Evolutionary conservation across 306 rosid species (phyloP).

Genomic region (Geum urbanum): DNA sequence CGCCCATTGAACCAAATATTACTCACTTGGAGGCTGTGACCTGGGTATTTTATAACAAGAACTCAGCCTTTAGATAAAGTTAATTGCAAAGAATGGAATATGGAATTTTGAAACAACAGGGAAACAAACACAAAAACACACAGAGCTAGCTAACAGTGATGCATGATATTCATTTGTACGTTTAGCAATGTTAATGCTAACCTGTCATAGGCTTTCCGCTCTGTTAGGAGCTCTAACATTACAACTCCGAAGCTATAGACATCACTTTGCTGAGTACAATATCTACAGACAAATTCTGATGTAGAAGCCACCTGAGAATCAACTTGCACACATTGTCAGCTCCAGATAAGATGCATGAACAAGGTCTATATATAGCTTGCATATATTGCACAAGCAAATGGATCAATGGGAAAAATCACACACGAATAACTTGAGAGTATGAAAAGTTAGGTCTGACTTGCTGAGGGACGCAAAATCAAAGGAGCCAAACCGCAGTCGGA

Average conservation of each 20-base stretch:
- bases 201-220: slow-evolving; percentile 76
- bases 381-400: not conserved
- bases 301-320: slow-evolving; percentile 53
- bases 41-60: slow-evolving; percentile 29
- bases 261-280: slow-evolving; percentile 66
- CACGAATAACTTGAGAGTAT: not conserved
- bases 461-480: slow-evolving; percentile 50
- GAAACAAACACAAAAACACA: not conserved
- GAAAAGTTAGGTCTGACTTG: slow-evolving; percentile 33
- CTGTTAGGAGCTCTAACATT: slow-evolving; percentile 84
- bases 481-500: slow-evolving; percentile 75
- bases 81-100: slow-evolving; percentile 8
- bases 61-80: slow-evolving; percentile 19
- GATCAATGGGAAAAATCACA: too few relatives aligned
- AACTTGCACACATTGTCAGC: slow-evolving; percentile 21
- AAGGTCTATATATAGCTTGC: too few relatives aligned
- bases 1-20: slow-evolving; percentile 79
- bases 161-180: not conserved
- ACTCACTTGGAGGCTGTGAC: slow-evolving; percentile 68
- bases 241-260: slow-evolving; percentile 79
- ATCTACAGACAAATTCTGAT: slow-evolving; percentile 72
- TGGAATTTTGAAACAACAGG: not conserved
- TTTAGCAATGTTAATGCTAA: slow-evolving; percentile 22
- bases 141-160: too few relatives aligned
- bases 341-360: not conserved